These are phyloP conservation scores for Chytridium lagenaria DNA, from an alignment of 371 early-diverging fungal species.

Conservation along the genomic window DNA sequence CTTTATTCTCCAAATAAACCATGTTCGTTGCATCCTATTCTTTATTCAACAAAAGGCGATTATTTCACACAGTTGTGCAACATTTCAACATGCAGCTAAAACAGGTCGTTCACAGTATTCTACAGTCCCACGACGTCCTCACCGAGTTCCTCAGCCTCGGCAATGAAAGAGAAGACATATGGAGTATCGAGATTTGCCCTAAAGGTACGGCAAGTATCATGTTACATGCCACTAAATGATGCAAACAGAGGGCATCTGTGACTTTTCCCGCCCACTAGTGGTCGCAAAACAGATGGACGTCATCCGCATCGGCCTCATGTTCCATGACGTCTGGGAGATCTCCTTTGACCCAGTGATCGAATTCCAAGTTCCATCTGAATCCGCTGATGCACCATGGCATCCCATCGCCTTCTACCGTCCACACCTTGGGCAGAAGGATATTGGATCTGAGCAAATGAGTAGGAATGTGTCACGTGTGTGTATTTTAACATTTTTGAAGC, in stretches of 20 bases:
- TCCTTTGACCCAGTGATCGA: slow-evolving; percentile 11
- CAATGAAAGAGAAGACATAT: neutral
- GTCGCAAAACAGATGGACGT: slow-evolving; percentile 10
- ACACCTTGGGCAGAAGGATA: slow-evolving; percentile 17
- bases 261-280: slow-evolving; percentile 16
- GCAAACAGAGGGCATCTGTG: slow-evolving; percentile 18
- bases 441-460: neutral
- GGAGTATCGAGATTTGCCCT: slow-evolving; percentile 22
- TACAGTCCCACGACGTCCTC: neutral
- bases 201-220: neutral
- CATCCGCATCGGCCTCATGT: slow-evolving; percentile 16
- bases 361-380: neutral
- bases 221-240: neutral
- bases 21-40: no score
- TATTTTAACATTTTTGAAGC: neutral
- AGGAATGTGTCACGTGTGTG: neutral
- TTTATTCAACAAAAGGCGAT: no score
- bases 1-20: no score
- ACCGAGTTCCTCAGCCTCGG: slow-evolving; percentile 9
- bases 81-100: neutral
- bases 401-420: slow-evolving; percentile 16
- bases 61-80: no score
- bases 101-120: neutral
- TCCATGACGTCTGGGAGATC: slow-evolving; percentile 24
- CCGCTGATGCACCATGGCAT: neutral